These are phyloP conservation scores for Phalaenopsis hybrid DNA, from an alignment of 116 monocot species.

Conservation along the genomic window DNA sequence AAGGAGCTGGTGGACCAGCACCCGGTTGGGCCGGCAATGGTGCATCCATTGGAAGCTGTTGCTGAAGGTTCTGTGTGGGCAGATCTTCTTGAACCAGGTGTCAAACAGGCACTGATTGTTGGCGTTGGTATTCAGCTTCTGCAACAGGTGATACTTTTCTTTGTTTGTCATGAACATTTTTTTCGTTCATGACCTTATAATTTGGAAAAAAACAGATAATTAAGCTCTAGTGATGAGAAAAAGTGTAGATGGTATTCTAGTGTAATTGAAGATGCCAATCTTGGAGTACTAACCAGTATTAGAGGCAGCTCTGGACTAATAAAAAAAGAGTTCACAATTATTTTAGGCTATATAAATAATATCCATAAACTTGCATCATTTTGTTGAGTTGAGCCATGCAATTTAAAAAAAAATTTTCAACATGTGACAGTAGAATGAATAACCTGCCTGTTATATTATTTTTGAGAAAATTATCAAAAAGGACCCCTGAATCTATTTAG, in stretches of 20 bases:
- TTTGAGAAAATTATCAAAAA: no score
- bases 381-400: background rate
- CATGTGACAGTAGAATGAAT: no score
- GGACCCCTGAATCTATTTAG: no score
- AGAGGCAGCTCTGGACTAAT: background rate
- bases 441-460: no score
- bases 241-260: background rate
- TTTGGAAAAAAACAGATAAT: background rate
- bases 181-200: background rate
- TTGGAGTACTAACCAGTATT: background rate
- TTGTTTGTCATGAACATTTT: background rate
- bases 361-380: background rate
- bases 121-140: constrained; percentile 23
- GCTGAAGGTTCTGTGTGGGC: constrained; percentile 19
- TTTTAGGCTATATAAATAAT: background rate
- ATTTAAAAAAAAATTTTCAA: no score
- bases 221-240: background rate
- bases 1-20: constrained; percentile 27
- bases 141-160: constrained; percentile 14
- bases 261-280: background rate
- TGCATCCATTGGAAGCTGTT: constrained; percentile 24
- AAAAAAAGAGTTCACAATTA: background rate
- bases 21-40: constrained; percentile 28
- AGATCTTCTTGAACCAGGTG: constrained; percentile 29
- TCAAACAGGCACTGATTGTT: constrained; percentile 21